Percentiles rank a stretch among this genome's conserved stretches.
phyloP scores from a whole-genome alignment of 352 stramenopile species.

The Phytopythium boreale region DNA sequence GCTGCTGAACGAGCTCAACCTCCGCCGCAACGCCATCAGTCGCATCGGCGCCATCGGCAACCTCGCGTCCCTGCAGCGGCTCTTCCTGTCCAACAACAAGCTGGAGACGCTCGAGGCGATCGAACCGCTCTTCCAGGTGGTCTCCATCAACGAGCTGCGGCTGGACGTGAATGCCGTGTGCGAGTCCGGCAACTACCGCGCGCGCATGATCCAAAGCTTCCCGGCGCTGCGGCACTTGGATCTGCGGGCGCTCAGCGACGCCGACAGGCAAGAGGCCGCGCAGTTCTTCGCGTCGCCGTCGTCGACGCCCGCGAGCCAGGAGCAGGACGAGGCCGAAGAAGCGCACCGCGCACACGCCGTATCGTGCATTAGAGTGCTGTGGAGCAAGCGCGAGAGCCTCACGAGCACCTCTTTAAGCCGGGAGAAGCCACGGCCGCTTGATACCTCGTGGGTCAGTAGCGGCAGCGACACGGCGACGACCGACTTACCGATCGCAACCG shows the following conservation, averaged over 20 bases:
- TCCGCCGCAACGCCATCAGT: constrained; percentile 79
- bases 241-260: constrained; percentile 68
- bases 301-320: constrained; percentile 28
- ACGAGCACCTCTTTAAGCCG: not conserved
- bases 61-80: constrained; percentile 73
- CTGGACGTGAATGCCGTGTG: constrained; percentile 83
- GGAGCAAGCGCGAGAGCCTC: constrained; percentile 14
- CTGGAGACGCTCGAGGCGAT: constrained; percentile 70
- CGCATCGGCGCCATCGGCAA: constrained; percentile 53
- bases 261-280: constrained; percentile 61
- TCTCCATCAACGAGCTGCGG: constrained; percentile 79
- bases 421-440: not conserved
- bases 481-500: not conserved
- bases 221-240: constrained; percentile 84
- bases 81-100: constrained; percentile 92
- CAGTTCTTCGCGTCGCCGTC: constrained; percentile 21
- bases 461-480: constrained; percentile 9
- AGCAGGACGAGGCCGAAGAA: constrained; percentile 45
- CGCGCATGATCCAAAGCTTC: constrained; percentile 67
- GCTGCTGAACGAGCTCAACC: constrained; percentile 89
- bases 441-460: constrained; percentile 9
- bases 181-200: constrained; percentile 59
- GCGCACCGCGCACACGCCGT: constrained; percentile 48
- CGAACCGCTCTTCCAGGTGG: constrained; percentile 66
- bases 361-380: constrained; percentile 34